These are phyloP conservation scores for Darksidea phi DNA, from an alignment of 495 filamentous ascomycete species.

Conservation along the genomic window DNA sequence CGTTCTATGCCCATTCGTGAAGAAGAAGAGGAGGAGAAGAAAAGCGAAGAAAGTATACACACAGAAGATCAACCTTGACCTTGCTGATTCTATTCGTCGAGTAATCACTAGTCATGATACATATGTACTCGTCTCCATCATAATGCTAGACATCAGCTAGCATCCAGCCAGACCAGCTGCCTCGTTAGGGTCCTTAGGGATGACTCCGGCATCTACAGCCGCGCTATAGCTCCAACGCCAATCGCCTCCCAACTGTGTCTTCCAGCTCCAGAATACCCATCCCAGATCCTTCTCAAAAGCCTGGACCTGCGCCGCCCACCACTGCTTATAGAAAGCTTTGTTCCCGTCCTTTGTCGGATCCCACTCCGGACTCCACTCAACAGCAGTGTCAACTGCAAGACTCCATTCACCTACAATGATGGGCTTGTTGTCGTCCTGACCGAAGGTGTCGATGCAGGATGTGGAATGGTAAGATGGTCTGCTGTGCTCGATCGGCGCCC, in stretches of 20 bases:
- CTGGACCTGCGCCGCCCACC: conserved; percentile 60
- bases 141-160: not conserved
- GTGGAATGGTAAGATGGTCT: conserved; percentile 50
- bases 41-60: too few relatives aligned
- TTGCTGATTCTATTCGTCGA: too few relatives aligned
- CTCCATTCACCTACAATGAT: conserved; percentile 61
- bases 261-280: conserved; percentile 68
- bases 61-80: too few relatives aligned
- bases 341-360: conserved; percentile 44
- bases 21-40: too few relatives aligned
- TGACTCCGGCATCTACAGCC: conserved; percentile 52
- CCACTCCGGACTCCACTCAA: conserved; percentile 50
- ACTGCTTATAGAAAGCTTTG: conserved; percentile 54
- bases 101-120: too few relatives aligned
- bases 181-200: conserved; percentile 47
- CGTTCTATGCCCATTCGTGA: too few relatives aligned
- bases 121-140: too few relatives aligned
- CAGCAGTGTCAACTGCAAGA: conserved; percentile 49
- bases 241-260: conserved; percentile 54
- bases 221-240: conserved; percentile 60
- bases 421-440: conserved; percentile 48
- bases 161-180: conserved; percentile 25
- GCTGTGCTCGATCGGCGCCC: conserved; percentile 47
- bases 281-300: conserved; percentile 59
- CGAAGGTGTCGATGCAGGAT: conserved; percentile 51